Base-by-base conservation (phyloP, 306 rosid genomes). In the Acacia melanoxylon region DNA sequence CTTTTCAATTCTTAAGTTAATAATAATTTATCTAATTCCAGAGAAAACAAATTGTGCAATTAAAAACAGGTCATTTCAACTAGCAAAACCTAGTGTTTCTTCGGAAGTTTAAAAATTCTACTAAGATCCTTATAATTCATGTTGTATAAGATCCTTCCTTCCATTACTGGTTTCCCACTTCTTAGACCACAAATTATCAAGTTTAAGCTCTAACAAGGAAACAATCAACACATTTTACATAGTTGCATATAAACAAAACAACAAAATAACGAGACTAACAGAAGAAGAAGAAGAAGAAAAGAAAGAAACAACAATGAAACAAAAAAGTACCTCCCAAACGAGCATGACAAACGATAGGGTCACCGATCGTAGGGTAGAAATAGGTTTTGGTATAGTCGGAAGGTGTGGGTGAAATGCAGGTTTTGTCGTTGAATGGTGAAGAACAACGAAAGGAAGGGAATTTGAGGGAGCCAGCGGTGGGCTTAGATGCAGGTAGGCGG, bases 351-450 rank as follows among this genome's bases (percentile, higher is more conserved):
- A 94, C 89, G 72, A 87, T 84, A 71, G 89, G 93, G 86, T 91
- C 85, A 72, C 93, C 93, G 72, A 87, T 90, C 14, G 85, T 46
- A 48, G 89, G 90, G 69, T 93, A 80, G 72, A 78, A 90, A 81
- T 91, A 94, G 81, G 90, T 77, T 88, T 93, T 95, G 92, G 97
- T 87, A 77, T 86, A 88, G 89, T 92, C 88, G 90, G 93, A 90
- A 78, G 97, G 91, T 83, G 77, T 85, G 52, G 89, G 90, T 56
- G 77, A 75, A 72, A 76, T 42, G 72, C 54, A 76, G 74, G 66
- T 22, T 68, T 86, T 83, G 40, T 80, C 61, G 76, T 68, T 83
- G 69, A 89, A 80, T 6, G 66, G 65, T 8, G 31, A 77, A 12
- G 86, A 90, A 85, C 91, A 91, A n/a, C 88, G 93, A 68, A 89